Percentiles rank a stretch among this genome's conserved stretches.
phyloP scores from a whole-genome alignment of 371 early-diverging fungal species.

The Rhizopus delemar region DNA sequence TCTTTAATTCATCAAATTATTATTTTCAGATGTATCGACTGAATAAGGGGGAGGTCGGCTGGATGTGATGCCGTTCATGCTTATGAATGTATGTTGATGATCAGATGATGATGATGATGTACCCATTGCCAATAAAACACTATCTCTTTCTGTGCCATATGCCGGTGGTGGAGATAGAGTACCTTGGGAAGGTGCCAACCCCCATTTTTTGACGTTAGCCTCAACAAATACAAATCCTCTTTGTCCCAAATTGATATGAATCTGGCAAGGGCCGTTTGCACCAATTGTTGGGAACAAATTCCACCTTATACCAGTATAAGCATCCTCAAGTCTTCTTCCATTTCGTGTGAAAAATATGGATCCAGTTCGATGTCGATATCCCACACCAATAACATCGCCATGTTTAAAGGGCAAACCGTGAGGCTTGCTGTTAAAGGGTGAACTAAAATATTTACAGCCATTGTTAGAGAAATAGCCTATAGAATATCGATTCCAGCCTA shows the following conservation, averaged over 20 bases:
- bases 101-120: background rate
- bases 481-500: constrained; percentile 72
- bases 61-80: constrained; percentile 12
- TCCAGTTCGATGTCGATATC: constrained; percentile 74
- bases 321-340: constrained; percentile 65
- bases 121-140: constrained; percentile 41
- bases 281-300: constrained; percentile 67
- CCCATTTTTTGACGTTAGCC: constrained; percentile 84
- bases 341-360: constrained; percentile 78
- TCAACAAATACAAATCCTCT: constrained; percentile 70
- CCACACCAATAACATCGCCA: constrained; percentile 80
- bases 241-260: constrained; percentile 68
- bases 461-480: constrained; percentile 71
- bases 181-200: constrained; percentile 72
- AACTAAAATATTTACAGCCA: constrained; percentile 68
- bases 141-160: constrained; percentile 58
- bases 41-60: constrained; percentile 17
- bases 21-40: background rate
- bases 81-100: constrained; percentile 3
- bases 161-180: constrained; percentile 71
- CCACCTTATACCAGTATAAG: constrained; percentile 54
- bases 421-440: constrained; percentile 62
- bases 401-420: constrained; percentile 65
- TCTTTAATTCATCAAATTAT: constrained; percentile 5
- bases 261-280: constrained; percentile 63